Evolutionary conservation across 1,284 basidiomycete genomes (phyloP).

Genomic region (Ganoderma sinense): DNA sequence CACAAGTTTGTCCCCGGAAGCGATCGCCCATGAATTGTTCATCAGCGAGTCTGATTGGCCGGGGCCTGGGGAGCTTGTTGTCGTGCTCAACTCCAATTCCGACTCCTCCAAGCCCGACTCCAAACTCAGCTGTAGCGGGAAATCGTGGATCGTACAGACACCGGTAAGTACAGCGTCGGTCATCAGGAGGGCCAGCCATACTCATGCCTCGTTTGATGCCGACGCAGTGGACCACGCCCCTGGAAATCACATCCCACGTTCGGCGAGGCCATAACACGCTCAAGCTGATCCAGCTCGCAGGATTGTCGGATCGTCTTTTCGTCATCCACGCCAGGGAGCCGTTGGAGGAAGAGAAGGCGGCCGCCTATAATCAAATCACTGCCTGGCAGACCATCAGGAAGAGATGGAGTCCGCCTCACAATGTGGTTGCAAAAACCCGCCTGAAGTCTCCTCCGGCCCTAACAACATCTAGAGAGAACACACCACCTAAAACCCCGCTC

Average conservation of each 20-base stretch:
- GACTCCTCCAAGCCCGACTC: slow-evolving; percentile 29
- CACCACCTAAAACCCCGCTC: neutral
- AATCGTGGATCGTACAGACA: slow-evolving; percentile 39
- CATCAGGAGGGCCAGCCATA: no score
- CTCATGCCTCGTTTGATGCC: neutral
- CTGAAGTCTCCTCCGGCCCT: neutral
- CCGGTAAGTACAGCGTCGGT: slow-evolving; percentile 44
- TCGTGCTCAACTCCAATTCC: slow-evolving; percentile 48
- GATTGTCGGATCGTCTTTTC: slow-evolving; percentile 50
- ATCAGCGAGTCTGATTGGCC: slow-evolving; percentile 56
- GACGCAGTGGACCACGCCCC: slow-evolving; percentile 25
- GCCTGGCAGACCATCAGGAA: slow-evolving; percentile 13
- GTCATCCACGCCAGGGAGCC: slow-evolving; percentile 44
- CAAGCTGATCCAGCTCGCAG: slow-evolving; percentile 53
- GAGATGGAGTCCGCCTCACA: slow-evolving; percentile 6
- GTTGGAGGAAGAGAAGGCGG: slow-evolving; percentile 16
- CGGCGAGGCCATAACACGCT: slow-evolving; percentile 51
- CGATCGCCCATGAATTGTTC: slow-evolving; percentile 43
- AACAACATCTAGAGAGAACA: neutral
- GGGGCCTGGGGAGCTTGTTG: slow-evolving; percentile 49
- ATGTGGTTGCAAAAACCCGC: neutral
- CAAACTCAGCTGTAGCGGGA: neutral
- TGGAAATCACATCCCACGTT: slow-evolving; percentile 50
- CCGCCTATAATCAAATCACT: neutral
- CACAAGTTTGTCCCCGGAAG: slow-evolving; percentile 34